Base-by-base conservation (phyloP, 2,329 filamentous ascomycete species). In the Xylaria sp. region DNA sequence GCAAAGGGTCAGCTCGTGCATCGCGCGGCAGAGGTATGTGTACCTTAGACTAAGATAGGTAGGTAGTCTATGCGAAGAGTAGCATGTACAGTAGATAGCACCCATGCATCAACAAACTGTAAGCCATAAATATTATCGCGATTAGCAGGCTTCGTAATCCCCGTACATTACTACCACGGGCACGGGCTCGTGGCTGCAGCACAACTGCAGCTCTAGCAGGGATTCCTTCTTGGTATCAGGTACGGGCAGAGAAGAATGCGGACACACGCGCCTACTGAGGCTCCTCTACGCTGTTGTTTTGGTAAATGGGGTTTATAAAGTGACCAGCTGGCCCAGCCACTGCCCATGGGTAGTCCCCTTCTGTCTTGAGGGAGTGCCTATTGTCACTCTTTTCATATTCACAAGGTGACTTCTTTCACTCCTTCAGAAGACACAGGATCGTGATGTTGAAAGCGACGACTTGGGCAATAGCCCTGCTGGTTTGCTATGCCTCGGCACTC, bases 381-480 rank as follows among this genome's bases (percentile, higher is more conserved):
- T 47, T 56, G 59, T 69, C 60, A 45, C 42, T 67, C 59, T 65
- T 68, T 64, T 60, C 2, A 2, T 53, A 42, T 51, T 12, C 59
- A 36, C 47, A 48, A 51, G 45, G 56, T 34, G 65, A 58, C 47
- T 36, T 68, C 57, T 67, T 55, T 30, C 56, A 50, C 53, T 62
- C 42, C 39, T 61, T 70, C 32, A 17, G 61, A 60, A 65, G 51
- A 61, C 39, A 63, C 48, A 47, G 14, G 27, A 36, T 54, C 30
- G 39, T 27, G 8, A 69, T 68, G 65, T 61, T 66, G 59, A 65
- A 59, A 55, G 34, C 48, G 39, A 36, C 39, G 19, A 66, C 42
- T 64, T 65, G 61, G 69, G 69, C 63, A 32, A 50, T 62, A 34
- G 69, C 69, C 55, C 42, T 70, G 12, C 24, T 68, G 47, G 59